Conservation (phyloP, 306 rosid genomes). For the Cicer chorassanicum region DNA sequence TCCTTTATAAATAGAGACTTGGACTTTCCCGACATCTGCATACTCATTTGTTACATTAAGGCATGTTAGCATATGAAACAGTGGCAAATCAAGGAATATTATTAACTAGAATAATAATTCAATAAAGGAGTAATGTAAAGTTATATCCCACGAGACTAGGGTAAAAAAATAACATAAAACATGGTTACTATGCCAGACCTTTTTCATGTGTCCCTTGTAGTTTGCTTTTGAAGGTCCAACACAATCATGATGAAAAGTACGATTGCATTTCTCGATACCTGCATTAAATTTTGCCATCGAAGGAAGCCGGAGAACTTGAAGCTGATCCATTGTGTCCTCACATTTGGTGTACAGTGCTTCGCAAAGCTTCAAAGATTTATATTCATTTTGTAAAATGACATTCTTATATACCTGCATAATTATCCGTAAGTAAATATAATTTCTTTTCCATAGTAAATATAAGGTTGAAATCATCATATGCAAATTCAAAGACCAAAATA, state of each 20-base stretch:
- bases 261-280: conserved; percentile 78
- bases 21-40: conserved; percentile 81
- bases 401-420: conserved; percentile 61
- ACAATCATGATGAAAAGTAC: conserved; percentile 72
- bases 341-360: conserved; percentile 71
- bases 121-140: not conserved
- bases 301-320: conserved; percentile 86
- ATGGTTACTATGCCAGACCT: conserved; percentile 53
- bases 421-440: conserved; percentile 29
- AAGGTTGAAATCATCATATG: conserved; percentile 19
- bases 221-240: conserved; percentile 77
- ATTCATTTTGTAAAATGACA: conserved; percentile 62
- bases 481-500: conserved; percentile 17
- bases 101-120: conserved; percentile 11
- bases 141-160: not conserved
- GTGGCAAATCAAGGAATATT: not conserved
- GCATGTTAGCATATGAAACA: conserved; percentile 25
- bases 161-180: not conserved
- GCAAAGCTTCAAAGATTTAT: conserved; percentile 76
- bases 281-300: conserved; percentile 85
- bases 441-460: conserved; percentile 30
- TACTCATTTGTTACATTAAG: conserved; percentile 23
- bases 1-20: conserved; percentile 82
- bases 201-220: conserved; percentile 74
- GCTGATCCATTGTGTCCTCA: conserved; percentile 84